Conservation (phyloP, 345 rosid species). For the Eutrema japonicum region DNA sequence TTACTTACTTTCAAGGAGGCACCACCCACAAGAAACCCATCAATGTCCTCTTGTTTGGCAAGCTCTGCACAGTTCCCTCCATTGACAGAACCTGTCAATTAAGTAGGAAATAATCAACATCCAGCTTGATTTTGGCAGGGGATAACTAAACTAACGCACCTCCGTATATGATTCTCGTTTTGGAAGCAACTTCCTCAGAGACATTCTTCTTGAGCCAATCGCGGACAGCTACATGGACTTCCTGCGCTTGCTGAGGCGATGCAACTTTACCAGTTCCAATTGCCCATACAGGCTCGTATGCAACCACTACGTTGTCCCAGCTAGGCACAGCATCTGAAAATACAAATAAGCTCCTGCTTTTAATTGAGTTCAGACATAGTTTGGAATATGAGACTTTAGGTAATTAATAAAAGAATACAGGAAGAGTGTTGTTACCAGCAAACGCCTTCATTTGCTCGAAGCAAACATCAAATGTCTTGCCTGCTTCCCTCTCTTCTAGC, state of each 20-base stretch:
- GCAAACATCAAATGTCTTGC: constrained; percentile 95
- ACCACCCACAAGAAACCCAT: constrained; percentile 98
- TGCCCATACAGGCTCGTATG: constrained; percentile 99
- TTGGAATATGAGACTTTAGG: background rate
- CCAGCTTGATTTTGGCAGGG: background rate
- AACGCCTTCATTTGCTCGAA: constrained; percentile 85
- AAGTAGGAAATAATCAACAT: constrained; percentile 9
- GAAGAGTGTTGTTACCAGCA: constrained; percentile 59
- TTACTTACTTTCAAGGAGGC: constrained; percentile 89
- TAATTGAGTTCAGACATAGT: constrained; percentile 6
- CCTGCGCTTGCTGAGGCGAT: constrained; percentile 92
- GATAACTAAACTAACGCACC: constrained; percentile 49
- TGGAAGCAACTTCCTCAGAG: constrained; percentile 89
- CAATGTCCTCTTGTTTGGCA: constrained; percentile 95
- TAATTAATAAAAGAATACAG: background rate
- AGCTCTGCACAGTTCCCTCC: constrained; percentile 93
- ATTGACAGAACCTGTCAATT: constrained; percentile 80
- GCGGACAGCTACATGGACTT: constrained; percentile 87
- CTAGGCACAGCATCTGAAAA: constrained; percentile 79
- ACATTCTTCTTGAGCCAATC: constrained; percentile 92
- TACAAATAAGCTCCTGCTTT: constrained; percentile 1
- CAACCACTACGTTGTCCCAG: constrained; percentile 91
- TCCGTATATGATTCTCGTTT: constrained; percentile 95
- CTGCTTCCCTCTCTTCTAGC: constrained; percentile 92
- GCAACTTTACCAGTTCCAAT: constrained; percentile 99